Base-by-base conservation (phyloP, 129 eudicot genomes). In the Arctium minus region DNA sequence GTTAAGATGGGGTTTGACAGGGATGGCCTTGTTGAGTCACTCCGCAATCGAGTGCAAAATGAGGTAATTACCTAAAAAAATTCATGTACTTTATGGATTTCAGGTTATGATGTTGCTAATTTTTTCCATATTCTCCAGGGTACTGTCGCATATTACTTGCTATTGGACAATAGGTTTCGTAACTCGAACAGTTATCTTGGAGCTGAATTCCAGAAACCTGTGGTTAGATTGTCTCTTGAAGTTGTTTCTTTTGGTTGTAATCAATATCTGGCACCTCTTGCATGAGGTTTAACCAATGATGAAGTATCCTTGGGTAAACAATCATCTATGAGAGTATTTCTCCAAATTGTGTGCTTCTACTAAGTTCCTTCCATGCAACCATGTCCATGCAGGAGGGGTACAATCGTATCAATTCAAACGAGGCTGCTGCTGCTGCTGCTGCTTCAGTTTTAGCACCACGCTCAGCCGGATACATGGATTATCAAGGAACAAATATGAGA, bases 81-180 rank as follows among this genome's bases (percentile, higher is more conserved):
- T 31, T 74, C 15, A 68, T 48, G 33, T 75, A 37, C 32, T 69
- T 76, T 9, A 42, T 2, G 6, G 22, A 70, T 32, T 22, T 27
- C 8, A 76, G 65, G 80, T 65, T 12, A 48, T 9, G 27, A 30
- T 64, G 42, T 67, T 72, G 40, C 78, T 85, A 33, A 87, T 39
- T 31, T 80, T 30, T 67, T 79, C 73, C 44, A 32, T 71, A 13
- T 71, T 50, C 81, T 76, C 4, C 87, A 95, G 98, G 97, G 97
- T 33, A 95, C 98, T 67, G 97, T 95, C 71, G 95, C 98, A n/a
- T 95, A 95, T 85, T 95, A 95, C 88, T 88, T 95, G 92, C 88
- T 95, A 60, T 87, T 95, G 31, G 98, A 95, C 87, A 93, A 95
- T 79, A 88, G 97, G 68, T 92, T 91, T 74, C 97, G 97, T 81